Conservation (phyloP, 2,329 filamentous ascomycete species). For the Cadophora sp. region DNA sequence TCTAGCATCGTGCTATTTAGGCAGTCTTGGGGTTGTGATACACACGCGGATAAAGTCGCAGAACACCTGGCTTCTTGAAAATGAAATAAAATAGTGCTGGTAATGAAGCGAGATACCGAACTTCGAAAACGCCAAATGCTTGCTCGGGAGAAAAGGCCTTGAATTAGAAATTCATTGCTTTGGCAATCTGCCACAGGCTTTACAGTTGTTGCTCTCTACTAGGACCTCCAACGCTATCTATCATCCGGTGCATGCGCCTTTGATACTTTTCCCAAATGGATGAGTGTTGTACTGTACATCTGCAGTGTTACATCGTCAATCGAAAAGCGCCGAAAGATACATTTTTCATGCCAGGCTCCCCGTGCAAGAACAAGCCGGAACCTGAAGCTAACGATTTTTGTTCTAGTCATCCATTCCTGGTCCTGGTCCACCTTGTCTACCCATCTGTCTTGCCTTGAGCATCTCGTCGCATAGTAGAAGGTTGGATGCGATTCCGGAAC, state of each 20-base stretch:
- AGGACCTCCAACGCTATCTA: slow-evolving; percentile 27
- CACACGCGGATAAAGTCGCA: slow-evolving; percentile 1
- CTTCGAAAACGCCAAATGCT: neutral
- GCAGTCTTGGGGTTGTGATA: neutral
- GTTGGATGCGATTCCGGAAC: slow-evolving; percentile 94
- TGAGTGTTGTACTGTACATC: slow-evolving; percentile 36
- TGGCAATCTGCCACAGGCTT: neutral
- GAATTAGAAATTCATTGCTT: slow-evolving; percentile 5
- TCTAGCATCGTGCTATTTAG: neutral
- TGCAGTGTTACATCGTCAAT: slow-evolving; percentile 30
- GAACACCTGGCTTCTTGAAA: neutral
- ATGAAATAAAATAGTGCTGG: no score
- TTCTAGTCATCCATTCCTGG: slow-evolving; percentile 65
- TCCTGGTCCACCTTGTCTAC: slow-evolving; percentile 65
- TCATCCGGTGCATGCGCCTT: slow-evolving; percentile 31
- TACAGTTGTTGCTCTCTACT: slow-evolving; percentile 4
- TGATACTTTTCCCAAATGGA: slow-evolving; percentile 26
- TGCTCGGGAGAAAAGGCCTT: neutral
- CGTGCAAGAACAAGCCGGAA: slow-evolving; percentile 19
- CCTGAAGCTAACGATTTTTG: neutral
- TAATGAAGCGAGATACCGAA: no score
- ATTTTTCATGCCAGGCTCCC: slow-evolving; percentile 23
- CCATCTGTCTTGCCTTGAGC: slow-evolving; percentile 98
- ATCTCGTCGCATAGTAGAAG: slow-evolving; percentile 95
- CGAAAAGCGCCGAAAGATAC: slow-evolving; percentile 24